These are phyloP conservation scores for Nemania diffusa DNA, from an alignment of 2,329 filamentous ascomycete species.

Conservation along the genomic window DNA sequence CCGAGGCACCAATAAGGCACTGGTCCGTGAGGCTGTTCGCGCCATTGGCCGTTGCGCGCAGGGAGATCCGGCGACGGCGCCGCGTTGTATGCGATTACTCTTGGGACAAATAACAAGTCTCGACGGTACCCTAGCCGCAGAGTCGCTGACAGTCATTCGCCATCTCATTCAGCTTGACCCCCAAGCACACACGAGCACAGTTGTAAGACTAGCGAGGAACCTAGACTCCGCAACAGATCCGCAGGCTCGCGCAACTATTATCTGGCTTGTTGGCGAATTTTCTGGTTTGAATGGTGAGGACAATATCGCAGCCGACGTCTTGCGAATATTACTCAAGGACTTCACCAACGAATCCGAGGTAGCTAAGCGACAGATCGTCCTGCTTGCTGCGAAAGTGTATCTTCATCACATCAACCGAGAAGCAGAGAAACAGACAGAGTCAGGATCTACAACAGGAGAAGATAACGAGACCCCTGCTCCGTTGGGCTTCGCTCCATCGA, in stretches of 20 bases:
- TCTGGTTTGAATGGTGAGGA: constrained; percentile 81
- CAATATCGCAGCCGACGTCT: constrained; percentile 91
- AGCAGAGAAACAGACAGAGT: constrained; percentile 52
- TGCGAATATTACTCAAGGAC: constrained; percentile 86
- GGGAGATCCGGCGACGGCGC: constrained; percentile 74
- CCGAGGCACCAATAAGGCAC: constrained; percentile 73
- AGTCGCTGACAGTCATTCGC: constrained; percentile 92
- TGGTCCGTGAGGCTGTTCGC: constrained; percentile 89
- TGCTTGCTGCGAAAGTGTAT: constrained; percentile 96
- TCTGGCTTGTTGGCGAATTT: constrained; percentile 98
- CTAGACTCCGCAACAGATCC: constrained; percentile 89
- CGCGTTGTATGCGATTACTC: constrained; percentile 83
- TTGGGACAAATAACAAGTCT: constrained; percentile 88
- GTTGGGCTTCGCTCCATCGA: constrained; percentile 51
- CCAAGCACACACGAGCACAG: constrained; percentile 80
- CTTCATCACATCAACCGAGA: constrained; percentile 83
- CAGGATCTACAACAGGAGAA: constrained; percentile 44
- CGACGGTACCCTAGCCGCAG: constrained; percentile 88
- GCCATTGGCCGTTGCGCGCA: constrained; percentile 95
- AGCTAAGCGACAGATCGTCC: constrained; percentile 89
- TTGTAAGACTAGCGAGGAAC: constrained; percentile 89
- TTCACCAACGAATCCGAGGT: constrained; percentile 86
- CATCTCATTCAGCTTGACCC: constrained; percentile 95
- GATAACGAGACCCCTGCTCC: constrained; percentile 43
- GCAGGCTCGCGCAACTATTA: constrained; percentile 89